Percentiles rank a stretch among this genome's conserved stretches.
phyloP scores from a whole-genome alignment of 179 eudicot genomes.

The Pouteria campechiana region DNA sequence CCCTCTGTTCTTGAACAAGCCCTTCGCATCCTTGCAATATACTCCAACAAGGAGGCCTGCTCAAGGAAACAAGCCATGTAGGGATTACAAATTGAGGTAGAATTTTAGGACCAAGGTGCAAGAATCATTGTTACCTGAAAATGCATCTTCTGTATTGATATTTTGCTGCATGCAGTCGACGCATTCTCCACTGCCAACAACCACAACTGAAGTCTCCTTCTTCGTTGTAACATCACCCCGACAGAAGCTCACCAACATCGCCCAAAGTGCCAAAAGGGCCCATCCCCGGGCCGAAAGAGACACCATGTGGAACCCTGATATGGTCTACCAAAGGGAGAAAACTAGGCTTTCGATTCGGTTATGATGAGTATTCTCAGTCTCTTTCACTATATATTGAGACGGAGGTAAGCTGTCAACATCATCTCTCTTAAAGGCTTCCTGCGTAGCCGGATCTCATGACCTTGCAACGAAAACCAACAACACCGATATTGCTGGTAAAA shows the following conservation, averaged over 20 bases:
- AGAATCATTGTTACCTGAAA: slow-evolving; percentile 7
- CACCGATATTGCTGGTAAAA: too few relatives aligned
- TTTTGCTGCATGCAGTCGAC: slow-evolving; percentile 9
- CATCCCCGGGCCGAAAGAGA: not conserved
- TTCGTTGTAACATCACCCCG: slow-evolving; percentile 1
- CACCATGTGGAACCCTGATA: not conserved
- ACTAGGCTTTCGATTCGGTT: too few relatives aligned
- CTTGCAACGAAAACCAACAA: too few relatives aligned
- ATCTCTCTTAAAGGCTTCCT: too few relatives aligned
- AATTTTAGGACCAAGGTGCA: not conserved
- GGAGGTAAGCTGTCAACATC: too few relatives aligned
- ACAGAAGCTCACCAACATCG: slow-evolving; percentile 8
- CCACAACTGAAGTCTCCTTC: too few relatives aligned
- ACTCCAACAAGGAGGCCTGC: slow-evolving; percentile 50
- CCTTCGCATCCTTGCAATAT: slow-evolving; percentile 51
- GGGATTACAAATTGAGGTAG: not conserved
- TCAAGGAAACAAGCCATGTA: not conserved
- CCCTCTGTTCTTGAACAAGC: slow-evolving; percentile 41
- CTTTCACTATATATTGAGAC: too few relatives aligned
- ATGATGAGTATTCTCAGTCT: too few relatives aligned
- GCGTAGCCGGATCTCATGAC: too few relatives aligned
- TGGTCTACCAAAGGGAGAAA: too few relatives aligned
- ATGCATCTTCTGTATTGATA: slow-evolving; percentile 8
- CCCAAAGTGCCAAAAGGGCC: slow-evolving; percentile 5
- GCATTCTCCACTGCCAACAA: slow-evolving; percentile 13